Base-by-base conservation (phyloP, 2,329 filamentous ascomycete genomes). In the Penicillium capsulatum region DNA sequence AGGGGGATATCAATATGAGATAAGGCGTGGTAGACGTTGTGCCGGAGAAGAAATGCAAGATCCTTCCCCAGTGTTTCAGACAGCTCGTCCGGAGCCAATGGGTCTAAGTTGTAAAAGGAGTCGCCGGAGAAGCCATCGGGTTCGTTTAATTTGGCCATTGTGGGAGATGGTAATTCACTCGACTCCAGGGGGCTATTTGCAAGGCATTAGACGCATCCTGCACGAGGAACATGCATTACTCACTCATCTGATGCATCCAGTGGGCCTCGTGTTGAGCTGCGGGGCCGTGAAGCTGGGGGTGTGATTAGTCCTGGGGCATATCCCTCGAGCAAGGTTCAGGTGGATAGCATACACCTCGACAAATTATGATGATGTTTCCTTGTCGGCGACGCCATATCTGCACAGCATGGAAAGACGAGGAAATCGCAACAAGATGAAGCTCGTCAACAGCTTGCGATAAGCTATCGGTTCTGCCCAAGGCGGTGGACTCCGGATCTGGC, bases 1-100 rank as follows among this genome's bases (percentile, higher is more conserved):
- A 6, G 68, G 66, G 78, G 76, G 31, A 80, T 67, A 35, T 76
- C 70, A 31, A 80, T 73, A 11, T 76, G 76, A 1, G 84, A 81
- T 16, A 96, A 72, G 2, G 84, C 80, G 59, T 95, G 90, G 69
- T 91, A 96, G 40, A 90, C 83, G 48, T 87, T 80, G 3, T 86
- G 82, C 14, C 83, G 79, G 8, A 92, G 77, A 31, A 96, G 80
- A 61, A 84, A 91, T 13, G 82, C 80, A 51, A 95, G 85, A 68
- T 94, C 84, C 55, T 86, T 84, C 24, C 70, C 64, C n/a, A 71
- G 61, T 8, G 66, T 54, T 40, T 69, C 61, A 31, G 61, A 44
- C 34, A 65, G 47, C 13, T 63, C 53, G 39, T 56, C 52, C 53
- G 60, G 45, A 40, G 54, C 53, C 17, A 65, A 46, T 16, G 61